Evolutionary conservation across 176 grass and related monocot genomes (phyloP), one percentile per base, ranked within the genome.

Genomic region (Aegilops bicornis): DNA sequence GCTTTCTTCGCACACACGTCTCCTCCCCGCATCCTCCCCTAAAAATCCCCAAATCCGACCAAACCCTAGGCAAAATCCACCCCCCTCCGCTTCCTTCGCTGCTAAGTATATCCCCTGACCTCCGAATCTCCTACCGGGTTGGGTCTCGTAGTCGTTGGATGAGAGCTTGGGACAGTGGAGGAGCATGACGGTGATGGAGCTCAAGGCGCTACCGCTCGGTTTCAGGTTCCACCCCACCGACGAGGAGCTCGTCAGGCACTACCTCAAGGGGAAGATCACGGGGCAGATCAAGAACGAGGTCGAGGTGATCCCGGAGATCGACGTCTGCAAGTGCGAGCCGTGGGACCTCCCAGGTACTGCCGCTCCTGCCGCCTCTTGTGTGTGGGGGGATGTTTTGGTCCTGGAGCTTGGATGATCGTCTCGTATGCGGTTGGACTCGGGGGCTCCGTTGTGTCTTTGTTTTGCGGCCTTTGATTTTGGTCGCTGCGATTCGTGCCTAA

Each of bases 291-390:
- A 66, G 56, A 58, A 58, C 64, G 97, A 96, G 79, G 60, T 52
- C 82, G 88, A 99, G 85, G 94, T 99, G 62, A 96, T 99, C 35
- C 90, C 90, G 25, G 97, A 99, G 92, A 91, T 99, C 69, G 97
- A 99, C 69, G 90, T 99, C 33, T 99, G 97, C 97, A 99, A 99
- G 94, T 96, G 97, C 90, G 97, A 99, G 80, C 97, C 97, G 0
- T 99, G 97, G 97, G 97, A 99, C 69, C 90, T 99, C 73, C 97
- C 97, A 20, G 94, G 97, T 98, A 84, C 31, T 11, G 0, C 10
- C 7, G 11, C 31, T 39, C n/a, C 24, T 6, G 5, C 5, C 87
- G 7, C 12, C 74, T 43, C 32, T 9, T 70, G 31, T 23, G 3
- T 2, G 27, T 19, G 39, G 1, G 16, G 62, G 9, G 3, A 74